Conservation (phyloP, 345 rosid species). For the Populus deltoides region DNA sequence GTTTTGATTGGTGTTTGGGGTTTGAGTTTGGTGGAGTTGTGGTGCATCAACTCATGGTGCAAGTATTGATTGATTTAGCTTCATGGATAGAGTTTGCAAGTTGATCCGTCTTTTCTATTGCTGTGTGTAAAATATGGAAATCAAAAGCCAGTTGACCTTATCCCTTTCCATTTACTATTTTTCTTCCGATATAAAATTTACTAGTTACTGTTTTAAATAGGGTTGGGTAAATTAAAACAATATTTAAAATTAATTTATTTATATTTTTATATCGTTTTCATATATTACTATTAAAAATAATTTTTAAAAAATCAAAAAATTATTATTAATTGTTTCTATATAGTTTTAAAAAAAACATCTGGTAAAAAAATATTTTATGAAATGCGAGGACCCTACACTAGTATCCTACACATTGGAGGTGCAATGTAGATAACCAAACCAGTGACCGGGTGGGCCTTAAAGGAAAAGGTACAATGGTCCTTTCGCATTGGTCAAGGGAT, state of each 20-base stretch:
- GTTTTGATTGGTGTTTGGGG: not conserved
- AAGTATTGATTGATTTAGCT: not conserved
- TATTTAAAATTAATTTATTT: no score
- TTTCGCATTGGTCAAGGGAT: not conserved
- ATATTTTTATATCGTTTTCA: no score
- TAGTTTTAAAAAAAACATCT: fast-evolving
- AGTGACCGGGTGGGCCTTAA: not conserved
- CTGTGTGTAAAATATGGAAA: no score
- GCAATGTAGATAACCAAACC: not conserved
- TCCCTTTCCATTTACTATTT: no score
- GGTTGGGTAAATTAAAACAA: no score
- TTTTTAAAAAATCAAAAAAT: no score
- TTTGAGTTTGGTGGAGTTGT: not conserved
- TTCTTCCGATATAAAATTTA: no score
- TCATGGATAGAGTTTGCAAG: not conserved
- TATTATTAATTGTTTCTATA: no score
- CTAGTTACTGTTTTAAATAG: no score
- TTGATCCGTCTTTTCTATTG: not conserved
- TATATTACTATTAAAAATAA: no score
- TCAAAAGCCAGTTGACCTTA: no score
- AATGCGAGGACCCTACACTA: not conserved
- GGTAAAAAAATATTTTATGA: no score
- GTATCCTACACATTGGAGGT: not conserved
- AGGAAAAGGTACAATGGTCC: not conserved
- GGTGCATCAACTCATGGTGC: not conserved